Conservation (phyloP, 768 basidiomycete species). For the Hirschioporus abietinus region DNA sequence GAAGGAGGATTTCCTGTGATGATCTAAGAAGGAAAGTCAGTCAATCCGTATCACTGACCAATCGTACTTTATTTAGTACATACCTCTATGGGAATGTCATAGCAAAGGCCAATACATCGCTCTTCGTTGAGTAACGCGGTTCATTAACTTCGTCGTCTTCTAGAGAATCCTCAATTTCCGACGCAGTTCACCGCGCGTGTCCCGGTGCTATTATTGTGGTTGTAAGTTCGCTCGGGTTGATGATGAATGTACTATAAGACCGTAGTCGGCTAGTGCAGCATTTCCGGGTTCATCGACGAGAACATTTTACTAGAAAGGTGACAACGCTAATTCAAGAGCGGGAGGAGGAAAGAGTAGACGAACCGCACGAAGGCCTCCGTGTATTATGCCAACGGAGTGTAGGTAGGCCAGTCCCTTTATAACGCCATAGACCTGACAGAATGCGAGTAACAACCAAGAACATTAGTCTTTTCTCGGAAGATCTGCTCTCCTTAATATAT, state of each 20-base stretch:
- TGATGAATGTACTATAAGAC: slow-evolving; percentile 6
- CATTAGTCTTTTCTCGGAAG: slow-evolving; percentile 2
- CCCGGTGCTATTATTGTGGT: slow-evolving; percentile 4
- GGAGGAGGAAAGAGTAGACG: not conserved
- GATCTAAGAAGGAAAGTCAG: slow-evolving; percentile 13
- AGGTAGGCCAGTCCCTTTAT: slow-evolving; percentile 4
- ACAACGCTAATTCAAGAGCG: not conserved
- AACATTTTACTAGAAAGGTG: slow-evolving; percentile 5
- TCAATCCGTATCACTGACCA: not conserved
- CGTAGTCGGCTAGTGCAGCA: slow-evolving; percentile 9
- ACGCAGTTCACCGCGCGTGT: slow-evolving; percentile 8
- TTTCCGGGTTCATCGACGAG: slow-evolving; percentile 7
- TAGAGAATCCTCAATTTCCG: slow-evolving; percentile 1
- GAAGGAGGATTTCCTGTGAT: slow-evolving; percentile 17
- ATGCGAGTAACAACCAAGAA: not conserved
- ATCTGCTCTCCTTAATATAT: slow-evolving; percentile 13
- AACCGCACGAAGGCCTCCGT: slow-evolving; percentile 7
- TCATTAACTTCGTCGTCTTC: not conserved
- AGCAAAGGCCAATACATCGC: slow-evolving; percentile 16
- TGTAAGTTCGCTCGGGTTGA: slow-evolving; percentile 2
- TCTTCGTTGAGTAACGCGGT: not conserved
- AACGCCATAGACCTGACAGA: not conserved
- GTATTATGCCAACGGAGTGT: slow-evolving; percentile 5
- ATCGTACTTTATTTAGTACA: not conserved
- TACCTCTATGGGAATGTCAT: slow-evolving; percentile 14